Evolutionary conservation across 257 asterid genomes (phyloP), one percentile per base, ranked within the genome.

Genomic region (Gynochthodes officinalis): DNA sequence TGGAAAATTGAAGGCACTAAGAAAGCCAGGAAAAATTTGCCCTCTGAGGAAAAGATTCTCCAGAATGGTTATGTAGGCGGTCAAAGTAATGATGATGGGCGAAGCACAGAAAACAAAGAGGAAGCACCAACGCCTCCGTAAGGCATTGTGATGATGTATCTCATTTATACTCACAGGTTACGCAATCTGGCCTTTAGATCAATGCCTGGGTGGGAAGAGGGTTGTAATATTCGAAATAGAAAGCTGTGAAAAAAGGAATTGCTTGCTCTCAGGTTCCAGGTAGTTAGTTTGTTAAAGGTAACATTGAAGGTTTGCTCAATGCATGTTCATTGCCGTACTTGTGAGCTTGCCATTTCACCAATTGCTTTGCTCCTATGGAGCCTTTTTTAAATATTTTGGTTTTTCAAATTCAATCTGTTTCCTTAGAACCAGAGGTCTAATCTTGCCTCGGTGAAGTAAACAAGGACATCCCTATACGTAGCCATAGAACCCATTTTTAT

Each of bases 1-100:
- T 95, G 95, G 95, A 86, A 86, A 77, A 46, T 85, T 1, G 94
- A 90, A 73, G 96, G 90, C 73, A 78, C 82, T 77, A 84, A 44
- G 78, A 83, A 82, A 66, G 85, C 86, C 71, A 84, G n/a, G 82
- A 86, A 87, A 75, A 87, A 84, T 72, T 66, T 87, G 54, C 99
- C 97, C 27, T 89, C 96, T 0, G 99, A 95, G 72, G 96, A 89
- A 40, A 86, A 25, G 67, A 11, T 77, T 54, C 55, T 75, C 43
- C 90, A 69, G 70, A 86, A 88, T 25, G 95, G 89, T 10, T 19
- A 50, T 52, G 74, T 44, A 1, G 62, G 52, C 65, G 78, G 54
- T 15, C 79, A 78, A 68, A 84, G 74, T 64, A 73, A 75, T 7
- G 88, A 82, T 2, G 86, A 74, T 50, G 83, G 72, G 23, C 69